Evolutionary conservation across 2,329 filamentous ascomycete species (phyloP).

Genomic region (Pseudogymnoascus sp.): DNA sequence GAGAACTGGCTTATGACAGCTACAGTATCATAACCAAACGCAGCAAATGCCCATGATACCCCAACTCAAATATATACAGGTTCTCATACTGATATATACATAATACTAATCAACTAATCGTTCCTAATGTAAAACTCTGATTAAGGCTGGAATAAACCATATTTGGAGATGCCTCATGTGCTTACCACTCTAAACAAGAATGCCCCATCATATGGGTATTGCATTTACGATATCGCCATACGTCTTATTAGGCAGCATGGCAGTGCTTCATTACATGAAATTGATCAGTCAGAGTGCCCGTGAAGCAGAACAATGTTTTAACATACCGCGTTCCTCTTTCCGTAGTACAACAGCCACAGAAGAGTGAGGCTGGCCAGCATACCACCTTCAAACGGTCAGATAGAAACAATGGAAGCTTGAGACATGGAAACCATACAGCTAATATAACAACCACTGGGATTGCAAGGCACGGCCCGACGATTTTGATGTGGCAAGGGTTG

Average conservation of each 20-base stretch:
- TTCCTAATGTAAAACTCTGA: background rate
- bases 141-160: background rate
- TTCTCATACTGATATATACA: background rate
- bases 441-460: constrained; percentile 36
- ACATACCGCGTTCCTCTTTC: constrained; percentile 37
- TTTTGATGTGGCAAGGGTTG: constrained; percentile 37
- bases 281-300: background rate
- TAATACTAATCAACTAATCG: background rate
- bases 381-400: constrained; percentile 33
- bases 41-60: background rate
- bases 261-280: background rate
- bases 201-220: background rate
- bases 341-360: constrained; percentile 48
- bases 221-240: constrained; percentile 1
- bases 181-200: background rate
- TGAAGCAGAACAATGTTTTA: background rate
- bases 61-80: background rate
- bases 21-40: background rate
- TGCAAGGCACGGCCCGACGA: constrained; percentile 14
- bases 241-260: background rate
- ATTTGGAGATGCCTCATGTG: background rate
- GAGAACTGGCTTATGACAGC: too few species aligned
- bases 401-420: constrained; percentile 8
- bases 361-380: constrained; percentile 45
- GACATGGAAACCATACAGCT: constrained; percentile 35